phyloP scores from a whole-genome alignment of 108 stramenopile species.

The Fragilariopsis cylindrus region DNA sequence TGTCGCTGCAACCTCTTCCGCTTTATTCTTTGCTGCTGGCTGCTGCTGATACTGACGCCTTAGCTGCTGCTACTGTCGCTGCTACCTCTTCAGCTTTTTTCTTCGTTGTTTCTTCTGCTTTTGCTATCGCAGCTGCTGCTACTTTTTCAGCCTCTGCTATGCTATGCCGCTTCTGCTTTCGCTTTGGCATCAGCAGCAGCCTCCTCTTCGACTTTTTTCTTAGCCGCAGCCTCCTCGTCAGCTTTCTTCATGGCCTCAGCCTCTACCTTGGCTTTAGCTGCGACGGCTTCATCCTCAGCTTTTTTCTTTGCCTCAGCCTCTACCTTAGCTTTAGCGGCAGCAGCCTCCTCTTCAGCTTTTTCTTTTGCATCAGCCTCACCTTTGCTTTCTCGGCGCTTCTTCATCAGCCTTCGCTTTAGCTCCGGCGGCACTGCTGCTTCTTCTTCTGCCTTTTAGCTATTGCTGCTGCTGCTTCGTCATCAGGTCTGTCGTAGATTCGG shows the following conservation, averaged over 20 bases:
- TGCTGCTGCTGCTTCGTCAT: neutral
- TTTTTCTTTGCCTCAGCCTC: neutral
- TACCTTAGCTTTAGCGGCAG: neutral
- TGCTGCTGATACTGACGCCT: neutral
- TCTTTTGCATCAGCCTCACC: slow-evolving; percentile 2
- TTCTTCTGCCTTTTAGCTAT: neutral
- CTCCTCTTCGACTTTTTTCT: neutral
- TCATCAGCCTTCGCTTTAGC: neutral
- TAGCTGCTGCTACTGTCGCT: neutral
- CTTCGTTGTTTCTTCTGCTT: neutral
- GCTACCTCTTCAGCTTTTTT: neutral
- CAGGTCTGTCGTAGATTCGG: neutral
- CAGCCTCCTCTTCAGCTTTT: neutral
- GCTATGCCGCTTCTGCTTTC: neutral
- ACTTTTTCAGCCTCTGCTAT: neutral
- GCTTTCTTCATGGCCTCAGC: neutral
- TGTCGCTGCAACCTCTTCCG: neutral
- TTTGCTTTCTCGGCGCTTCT: neutral
- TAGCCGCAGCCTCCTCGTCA: neutral
- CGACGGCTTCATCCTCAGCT: neutral
- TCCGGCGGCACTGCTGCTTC: neutral
- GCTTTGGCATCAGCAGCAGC: neutral
- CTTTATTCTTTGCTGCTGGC: neutral
- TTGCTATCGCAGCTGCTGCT: neutral
- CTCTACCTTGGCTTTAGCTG: neutral